A percentile compares a stretch with the other conserved stretches of the same genome.
Evolutionary conservation across 306 rosid genomes (phyloP).

Genomic region (Cucumis cinereus): DNA sequence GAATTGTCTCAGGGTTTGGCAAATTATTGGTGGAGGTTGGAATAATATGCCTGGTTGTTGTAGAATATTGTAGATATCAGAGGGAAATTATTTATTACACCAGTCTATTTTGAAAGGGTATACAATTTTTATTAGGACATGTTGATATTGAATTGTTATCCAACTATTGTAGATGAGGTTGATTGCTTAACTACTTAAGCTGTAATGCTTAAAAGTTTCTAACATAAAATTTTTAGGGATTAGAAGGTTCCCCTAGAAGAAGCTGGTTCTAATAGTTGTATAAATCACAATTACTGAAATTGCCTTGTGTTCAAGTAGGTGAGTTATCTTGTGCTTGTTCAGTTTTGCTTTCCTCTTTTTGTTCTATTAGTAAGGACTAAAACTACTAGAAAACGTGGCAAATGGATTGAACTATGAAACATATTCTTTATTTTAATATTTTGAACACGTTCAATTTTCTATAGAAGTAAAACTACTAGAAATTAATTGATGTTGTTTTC

Average conservation of each 20-base stretch:
- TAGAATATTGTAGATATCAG: background rate
- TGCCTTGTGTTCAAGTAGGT: background rate
- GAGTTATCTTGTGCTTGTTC: background rate
- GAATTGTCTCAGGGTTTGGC: background rate
- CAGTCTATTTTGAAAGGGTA: background rate
- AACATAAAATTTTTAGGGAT: background rate
- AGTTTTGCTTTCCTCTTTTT: background rate
- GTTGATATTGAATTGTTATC: background rate
- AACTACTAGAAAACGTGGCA: background rate
- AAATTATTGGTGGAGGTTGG: background rate
- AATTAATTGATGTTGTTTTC: background rate
- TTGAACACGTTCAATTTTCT: background rate
- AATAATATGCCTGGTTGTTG: background rate
- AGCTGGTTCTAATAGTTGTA: background rate
- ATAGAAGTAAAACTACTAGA: background rate
- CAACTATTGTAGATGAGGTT: background rate
- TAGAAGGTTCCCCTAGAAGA: background rate
- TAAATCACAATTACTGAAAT: background rate
- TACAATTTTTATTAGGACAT: background rate
- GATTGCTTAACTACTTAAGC: background rate
- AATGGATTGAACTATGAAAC: background rate
- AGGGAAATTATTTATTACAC: background rate
- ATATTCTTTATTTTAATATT: background rate
- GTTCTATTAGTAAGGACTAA: background rate
- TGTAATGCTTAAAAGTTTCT: background rate